Conservation (phyloP, 768 basidiomycete species). For the Pisolithus marmoratus region DNA sequence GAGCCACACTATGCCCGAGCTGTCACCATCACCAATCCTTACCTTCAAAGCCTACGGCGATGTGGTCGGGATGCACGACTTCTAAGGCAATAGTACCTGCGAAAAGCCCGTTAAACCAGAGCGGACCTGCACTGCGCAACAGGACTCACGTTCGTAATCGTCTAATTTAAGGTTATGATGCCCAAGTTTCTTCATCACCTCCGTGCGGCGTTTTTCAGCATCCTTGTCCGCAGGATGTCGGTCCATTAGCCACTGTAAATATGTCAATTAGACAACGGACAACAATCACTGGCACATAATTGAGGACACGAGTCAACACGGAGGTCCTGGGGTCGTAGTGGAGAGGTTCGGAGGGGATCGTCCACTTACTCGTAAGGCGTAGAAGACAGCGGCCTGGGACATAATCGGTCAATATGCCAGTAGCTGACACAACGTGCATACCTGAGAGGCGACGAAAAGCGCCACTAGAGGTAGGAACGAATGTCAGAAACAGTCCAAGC, state of each 20-base stretch:
- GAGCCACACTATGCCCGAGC: too few species aligned
- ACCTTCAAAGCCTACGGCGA: conserved; percentile 72
- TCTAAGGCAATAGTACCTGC: conserved; percentile 85
- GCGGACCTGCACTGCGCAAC: neutral
- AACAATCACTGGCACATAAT: neutral
- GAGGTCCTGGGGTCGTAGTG: neutral
- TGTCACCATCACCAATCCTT: conserved; percentile 9
- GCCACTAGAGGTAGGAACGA: conserved; percentile 35
- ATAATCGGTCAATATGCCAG: conserved; percentile 1
- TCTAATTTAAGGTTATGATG: conserved; percentile 72
- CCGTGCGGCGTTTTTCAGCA: conserved; percentile 62
- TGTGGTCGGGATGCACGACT: conserved; percentile 89
- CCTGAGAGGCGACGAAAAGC: conserved; percentile 47
- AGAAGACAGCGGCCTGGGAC: conserved; percentile 69
- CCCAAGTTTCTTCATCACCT: conserved; percentile 65
- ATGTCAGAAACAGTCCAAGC: conserved; percentile 3
- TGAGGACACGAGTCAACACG: neutral
- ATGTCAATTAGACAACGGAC: neutral
- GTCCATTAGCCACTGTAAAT: conserved; percentile 60
- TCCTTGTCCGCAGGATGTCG: conserved; percentile 47
- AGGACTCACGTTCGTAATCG: conserved; percentile 82
- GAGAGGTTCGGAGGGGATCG: neutral
- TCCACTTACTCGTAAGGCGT: conserved; percentile 59
- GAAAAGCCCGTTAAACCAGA: too few species aligned
- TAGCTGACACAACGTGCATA: conserved; percentile 19